Conservation (phyloP, 2,329 filamentous ascomycete genomes). For the Fusarium euwallaceae region DNA sequence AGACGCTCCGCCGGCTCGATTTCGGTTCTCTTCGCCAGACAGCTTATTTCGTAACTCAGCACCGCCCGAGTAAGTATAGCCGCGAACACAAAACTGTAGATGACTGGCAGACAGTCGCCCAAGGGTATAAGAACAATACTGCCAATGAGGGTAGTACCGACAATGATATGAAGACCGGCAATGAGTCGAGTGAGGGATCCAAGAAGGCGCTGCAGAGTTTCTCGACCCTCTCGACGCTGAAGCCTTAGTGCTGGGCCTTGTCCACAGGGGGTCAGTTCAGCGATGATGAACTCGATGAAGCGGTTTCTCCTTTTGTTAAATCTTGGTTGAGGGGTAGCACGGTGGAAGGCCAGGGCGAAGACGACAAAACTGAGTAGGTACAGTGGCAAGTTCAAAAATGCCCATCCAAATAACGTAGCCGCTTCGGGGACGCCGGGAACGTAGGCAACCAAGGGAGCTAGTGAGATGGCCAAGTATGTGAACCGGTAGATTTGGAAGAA, state of each 20-base stretch:
- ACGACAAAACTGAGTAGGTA: slow-evolving; percentile 28
- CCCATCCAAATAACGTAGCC: slow-evolving; percentile 30
- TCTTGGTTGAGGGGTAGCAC: not conserved
- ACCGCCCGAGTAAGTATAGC: slow-evolving; percentile 21
- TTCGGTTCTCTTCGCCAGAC: slow-evolving; percentile 15
- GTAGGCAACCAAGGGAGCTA: slow-evolving; percentile 17
- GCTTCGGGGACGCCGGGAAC: slow-evolving; percentile 18
- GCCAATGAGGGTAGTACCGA: slow-evolving; percentile 22
- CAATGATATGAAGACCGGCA: slow-evolving; percentile 23
- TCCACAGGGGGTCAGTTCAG: slow-evolving; percentile 24
- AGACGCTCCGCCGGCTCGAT: not conserved
- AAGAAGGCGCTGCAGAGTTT: slow-evolving; percentile 2
- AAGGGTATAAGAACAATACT: slow-evolving; percentile 25
- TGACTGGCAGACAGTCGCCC: slow-evolving; percentile 24
- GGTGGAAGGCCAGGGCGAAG: slow-evolving; percentile 19
- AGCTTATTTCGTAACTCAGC: slow-evolving; percentile 17
- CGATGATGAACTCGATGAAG: not conserved
- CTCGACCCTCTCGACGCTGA: not conserved
- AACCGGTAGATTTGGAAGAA: slow-evolving; percentile 26
- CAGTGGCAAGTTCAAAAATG: slow-evolving; percentile 18
- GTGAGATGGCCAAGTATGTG: slow-evolving; percentile 20
- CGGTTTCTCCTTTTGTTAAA: not conserved
- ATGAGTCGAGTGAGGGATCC: slow-evolving; percentile 7
- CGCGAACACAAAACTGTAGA: slow-evolving; percentile 27
- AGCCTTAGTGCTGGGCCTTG: slow-evolving; percentile 10